Conservation (phyloP, 202 grass and related monocot genomes). For the Brachypodium distachyon region DNA sequence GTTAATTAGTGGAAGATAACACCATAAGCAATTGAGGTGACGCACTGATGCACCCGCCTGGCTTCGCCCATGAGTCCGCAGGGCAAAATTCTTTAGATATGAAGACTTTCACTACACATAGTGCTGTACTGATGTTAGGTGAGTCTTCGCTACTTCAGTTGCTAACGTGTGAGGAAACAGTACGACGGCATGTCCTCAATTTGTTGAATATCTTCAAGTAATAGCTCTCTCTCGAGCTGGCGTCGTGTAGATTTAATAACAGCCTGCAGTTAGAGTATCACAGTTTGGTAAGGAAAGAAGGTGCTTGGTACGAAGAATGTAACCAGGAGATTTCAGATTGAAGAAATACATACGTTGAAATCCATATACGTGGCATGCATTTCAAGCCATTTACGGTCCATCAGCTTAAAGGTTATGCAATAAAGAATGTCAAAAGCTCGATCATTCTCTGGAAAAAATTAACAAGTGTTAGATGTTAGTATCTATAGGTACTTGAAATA, state of each 20-base stretch:
- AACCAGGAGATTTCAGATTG: background rate
- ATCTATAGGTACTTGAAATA: background rate
- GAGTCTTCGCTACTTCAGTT: conserved; percentile 4
- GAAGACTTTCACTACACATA: background rate
- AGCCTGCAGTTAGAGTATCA: conserved; percentile 31
- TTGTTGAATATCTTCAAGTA: conserved; percentile 75
- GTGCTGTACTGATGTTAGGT: conserved; percentile 13
- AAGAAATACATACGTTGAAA: conserved; percentile 54
- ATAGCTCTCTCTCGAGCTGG: conserved; percentile 75
- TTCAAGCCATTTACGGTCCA: conserved; percentile 72
- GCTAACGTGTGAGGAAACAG: conserved; percentile 59
- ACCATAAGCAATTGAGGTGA: too few relatives aligned
- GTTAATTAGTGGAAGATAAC: too few relatives aligned
- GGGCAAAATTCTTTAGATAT: background rate
- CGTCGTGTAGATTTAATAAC: conserved; percentile 80
- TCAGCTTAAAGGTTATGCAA: conserved; percentile 67
- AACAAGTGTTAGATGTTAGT: conserved; percentile 5
- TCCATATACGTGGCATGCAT: conserved; percentile 71
- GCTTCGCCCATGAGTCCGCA: too few relatives aligned
- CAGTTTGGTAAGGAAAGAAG: conserved; percentile 46
- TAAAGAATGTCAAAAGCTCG: conserved; percentile 79
- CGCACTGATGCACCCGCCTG: too few relatives aligned
- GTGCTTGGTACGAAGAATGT: background rate
- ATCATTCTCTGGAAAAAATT: conserved; percentile 56
- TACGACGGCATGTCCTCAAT: conserved; percentile 89